phyloP scores from a whole-genome alignment of 495 filamentous ascomycete genomes.

The Xylaria venustula region DNA sequence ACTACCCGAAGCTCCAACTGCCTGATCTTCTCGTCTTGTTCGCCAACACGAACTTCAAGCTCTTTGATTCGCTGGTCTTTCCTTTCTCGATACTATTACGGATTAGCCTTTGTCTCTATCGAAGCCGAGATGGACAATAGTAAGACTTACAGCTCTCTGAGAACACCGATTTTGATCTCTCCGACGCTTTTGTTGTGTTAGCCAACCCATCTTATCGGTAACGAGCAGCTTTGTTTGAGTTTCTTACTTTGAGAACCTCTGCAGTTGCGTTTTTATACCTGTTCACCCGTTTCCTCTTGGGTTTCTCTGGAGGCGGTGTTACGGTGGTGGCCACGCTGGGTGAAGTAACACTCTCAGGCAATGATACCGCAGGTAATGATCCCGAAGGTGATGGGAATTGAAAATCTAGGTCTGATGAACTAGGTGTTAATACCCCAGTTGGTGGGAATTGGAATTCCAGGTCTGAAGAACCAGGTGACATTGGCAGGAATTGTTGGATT shows the following conservation, averaged over 20 bases:
- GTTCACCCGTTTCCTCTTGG: slow-evolving; percentile 49
- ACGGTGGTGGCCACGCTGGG: too few relatives aligned
- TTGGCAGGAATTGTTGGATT: too few relatives aligned
- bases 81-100: slow-evolving; percentile 64
- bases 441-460: too few relatives aligned
- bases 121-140: too few relatives aligned
- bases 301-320: slow-evolving; percentile 36
- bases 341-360: too few relatives aligned
- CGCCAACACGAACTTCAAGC: slow-evolving; percentile 60
- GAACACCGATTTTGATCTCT: slow-evolving; percentile 59
- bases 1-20: too few relatives aligned
- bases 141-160: slow-evolving; percentile 41
- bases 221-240: not conserved
- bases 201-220: not conserved
- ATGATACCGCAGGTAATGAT: too few relatives aligned
- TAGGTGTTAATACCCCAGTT: too few relatives aligned
- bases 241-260: slow-evolving; percentile 45
- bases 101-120: not conserved
- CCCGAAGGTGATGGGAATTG: too few relatives aligned
- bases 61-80: slow-evolving; percentile 82
- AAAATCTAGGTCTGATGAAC: too few relatives aligned
- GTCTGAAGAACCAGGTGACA: too few relatives aligned
- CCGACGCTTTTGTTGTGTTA: slow-evolving; percentile 44
- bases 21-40: slow-evolving; percentile 39
- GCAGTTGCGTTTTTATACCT: slow-evolving; percentile 51